These are phyloP conservation scores for Tephrocybe sp. DNA, from an alignment of 768 basidiomycete species.

Conservation along the genomic window DNA sequence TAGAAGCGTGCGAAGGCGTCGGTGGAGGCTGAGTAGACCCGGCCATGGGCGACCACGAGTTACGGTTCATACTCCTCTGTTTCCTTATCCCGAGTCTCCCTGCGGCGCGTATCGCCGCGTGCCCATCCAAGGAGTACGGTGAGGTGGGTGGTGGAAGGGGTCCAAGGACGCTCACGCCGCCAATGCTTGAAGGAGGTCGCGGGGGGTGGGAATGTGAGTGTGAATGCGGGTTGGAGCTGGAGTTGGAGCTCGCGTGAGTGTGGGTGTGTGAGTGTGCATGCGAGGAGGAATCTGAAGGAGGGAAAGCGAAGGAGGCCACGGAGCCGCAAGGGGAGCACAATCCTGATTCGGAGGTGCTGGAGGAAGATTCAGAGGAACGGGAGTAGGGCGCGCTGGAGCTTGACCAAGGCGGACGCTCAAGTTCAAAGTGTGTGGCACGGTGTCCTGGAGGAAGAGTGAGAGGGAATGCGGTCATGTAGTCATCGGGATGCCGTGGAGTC, in stretches of 20 bases:
- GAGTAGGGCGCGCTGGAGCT: constrained; percentile 16
- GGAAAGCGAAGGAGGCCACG: constrained; percentile 27
- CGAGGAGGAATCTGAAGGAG: constrained; percentile 23
- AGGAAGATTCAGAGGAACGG: constrained; percentile 23
- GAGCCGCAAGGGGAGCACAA: constrained; percentile 26
- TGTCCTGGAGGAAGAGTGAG: constrained; percentile 28
- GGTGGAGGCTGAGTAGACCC: constrained; percentile 6
- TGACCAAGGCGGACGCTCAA: constrained; percentile 20
- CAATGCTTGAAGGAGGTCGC: constrained; percentile 18
- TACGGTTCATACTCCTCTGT: constrained; percentile 45
- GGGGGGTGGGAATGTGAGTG: neutral
- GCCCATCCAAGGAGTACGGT: constrained; percentile 18
- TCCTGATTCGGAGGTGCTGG: constrained; percentile 23
- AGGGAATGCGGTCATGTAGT: constrained; percentile 34
- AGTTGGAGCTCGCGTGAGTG: neutral
- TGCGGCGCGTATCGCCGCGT: constrained; percentile 51
- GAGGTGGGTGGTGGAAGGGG: constrained; percentile 10
- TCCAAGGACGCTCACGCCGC: constrained; percentile 18
- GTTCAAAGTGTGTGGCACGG: constrained; percentile 15
- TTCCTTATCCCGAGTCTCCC: constrained; percentile 46
- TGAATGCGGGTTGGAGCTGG: constrained; percentile 10
- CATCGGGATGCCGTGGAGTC: constrained; percentile 55
- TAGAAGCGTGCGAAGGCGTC: neutral
- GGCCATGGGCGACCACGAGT: constrained; percentile 43
- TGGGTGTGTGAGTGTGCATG: neutral